Base-by-base conservation (phyloP, 768 basidiomycete species). In the Clathrus columnatus region DNA sequence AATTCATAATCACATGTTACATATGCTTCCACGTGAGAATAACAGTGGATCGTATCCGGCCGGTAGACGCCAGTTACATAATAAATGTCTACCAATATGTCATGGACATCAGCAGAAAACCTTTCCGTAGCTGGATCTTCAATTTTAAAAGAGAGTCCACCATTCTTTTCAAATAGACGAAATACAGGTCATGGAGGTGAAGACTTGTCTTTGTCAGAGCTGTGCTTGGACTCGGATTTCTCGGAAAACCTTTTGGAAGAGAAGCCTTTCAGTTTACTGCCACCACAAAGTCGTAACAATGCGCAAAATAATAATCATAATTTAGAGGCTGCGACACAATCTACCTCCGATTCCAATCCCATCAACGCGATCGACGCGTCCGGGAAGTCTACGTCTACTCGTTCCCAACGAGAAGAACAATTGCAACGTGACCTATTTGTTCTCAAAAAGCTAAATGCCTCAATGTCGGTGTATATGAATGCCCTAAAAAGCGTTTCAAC, bases 381-480 rank as follows among this genome's bases (percentile, higher is more conserved):
- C 44, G 61, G 59, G 51, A 54, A 48, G 28, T 10, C 10, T 6
- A 26, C 20, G 10, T 16, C 36, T 17, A 46, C 7, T 29, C n/a
- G 2, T 7, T n/a, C 50, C 20, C 58, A 48, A 4, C 73, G 82
- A 45, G 85, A 90, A 63, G 88, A 89, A 56, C 87, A 83, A 65
- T 69, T 91, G 29, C 83, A 83, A 59, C 80, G 78, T 61, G 88
- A 91, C 67, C 64, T 87, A 11, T 82, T 85, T 64, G 75, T 87
- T 56, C 70, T 91, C 61, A 81, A 73, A 65, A 87, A 87, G 65
- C 67, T 91, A 17, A 91, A 91, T 62, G 68, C 80, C 11, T 75
- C 84, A 4, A 84, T 91, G 59, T 76, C 82, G 14, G 61, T 74
- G 46, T 85, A 85, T 63, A 83, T 82, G 57, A 82, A 86, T 24